Conservation (phyloP, 495 filamentous ascomycete species). For the Astrothelium subdiscretum region DNA sequence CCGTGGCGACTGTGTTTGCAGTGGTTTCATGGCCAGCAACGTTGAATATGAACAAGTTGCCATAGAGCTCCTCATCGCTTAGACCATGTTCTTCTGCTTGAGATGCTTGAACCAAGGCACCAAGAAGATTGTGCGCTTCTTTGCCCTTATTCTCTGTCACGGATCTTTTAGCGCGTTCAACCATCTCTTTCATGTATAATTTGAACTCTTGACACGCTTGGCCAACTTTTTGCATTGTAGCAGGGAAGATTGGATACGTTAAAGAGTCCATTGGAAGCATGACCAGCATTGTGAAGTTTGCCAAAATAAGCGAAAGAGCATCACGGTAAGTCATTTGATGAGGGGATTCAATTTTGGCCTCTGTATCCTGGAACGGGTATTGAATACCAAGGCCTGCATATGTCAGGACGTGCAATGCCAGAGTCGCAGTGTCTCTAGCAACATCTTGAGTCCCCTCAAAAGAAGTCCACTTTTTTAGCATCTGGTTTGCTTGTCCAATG, state of each 20-base stretch:
- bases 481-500: conserved; percentile 10
- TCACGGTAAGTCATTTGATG: conserved; percentile 14
- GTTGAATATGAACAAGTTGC: conserved; percentile 20
- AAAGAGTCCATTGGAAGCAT: background rate
- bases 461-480: conserved; percentile 14
- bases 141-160: background rate
- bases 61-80: conserved; percentile 18
- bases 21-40: conserved; percentile 21
- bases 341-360: background rate
- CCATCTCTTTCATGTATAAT: conserved; percentile 16
- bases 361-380: conserved; percentile 8
- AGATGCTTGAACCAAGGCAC: conserved; percentile 13
- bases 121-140: conserved; percentile 14
- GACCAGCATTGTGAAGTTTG: background rate
- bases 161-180: conserved; percentile 4
- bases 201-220: conserved; percentile 4
- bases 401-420: conserved; percentile 16
- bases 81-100: conserved; percentile 11
- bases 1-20: conserved; percentile 17
- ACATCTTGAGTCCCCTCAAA: conserved; percentile 3
- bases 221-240: background rate
- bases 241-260: background rate
- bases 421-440: conserved; percentile 12
- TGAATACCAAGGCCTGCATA: conserved; percentile 12
- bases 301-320: conserved; percentile 9